Conservation (phyloP, 2,329 filamentous ascomycete genomes). For the Ophiocordyceps australis region DNA sequence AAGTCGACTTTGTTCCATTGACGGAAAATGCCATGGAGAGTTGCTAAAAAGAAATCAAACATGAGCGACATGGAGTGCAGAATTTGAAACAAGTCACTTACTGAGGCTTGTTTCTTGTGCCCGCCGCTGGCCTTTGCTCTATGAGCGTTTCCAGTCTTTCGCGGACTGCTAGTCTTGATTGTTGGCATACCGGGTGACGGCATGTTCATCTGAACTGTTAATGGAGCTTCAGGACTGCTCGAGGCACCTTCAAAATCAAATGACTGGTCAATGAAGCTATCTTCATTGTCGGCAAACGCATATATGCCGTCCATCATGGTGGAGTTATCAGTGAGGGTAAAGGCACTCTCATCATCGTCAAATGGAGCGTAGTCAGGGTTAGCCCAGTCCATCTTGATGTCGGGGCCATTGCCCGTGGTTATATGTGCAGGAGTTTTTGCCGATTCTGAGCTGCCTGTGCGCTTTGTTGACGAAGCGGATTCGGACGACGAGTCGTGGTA, state of each 20-base stretch:
- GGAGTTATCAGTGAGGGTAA: constrained; percentile 12
- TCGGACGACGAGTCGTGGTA: constrained; percentile 33
- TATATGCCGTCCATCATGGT: constrained; percentile 12
- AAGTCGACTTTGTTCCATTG: constrained; percentile 27
- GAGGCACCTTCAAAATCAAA: constrained; percentile 42
- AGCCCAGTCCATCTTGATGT: constrained; percentile 25
- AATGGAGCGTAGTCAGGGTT: constrained; percentile 13
- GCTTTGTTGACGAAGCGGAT: constrained; percentile 28
- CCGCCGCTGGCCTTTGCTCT: constrained; percentile 8
- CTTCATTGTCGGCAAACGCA: constrained; percentile 14
- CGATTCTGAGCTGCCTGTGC: constrained; percentile 25
- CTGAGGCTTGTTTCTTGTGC: constrained; percentile 22
- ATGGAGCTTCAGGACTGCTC: constrained; percentile 30
- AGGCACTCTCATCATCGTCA: constrained; percentile 18
- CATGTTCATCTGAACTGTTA: constrained; percentile 11
- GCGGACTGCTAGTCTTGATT: constrained; percentile 15
- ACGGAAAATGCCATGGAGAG: constrained; percentile 30
- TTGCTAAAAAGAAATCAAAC: constrained; percentile 26
- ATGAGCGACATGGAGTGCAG: constrained; percentile 7
- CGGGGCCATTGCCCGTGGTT: constrained; percentile 22
- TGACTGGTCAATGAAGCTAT: constrained; percentile 26
- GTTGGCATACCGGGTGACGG: constrained; percentile 23
- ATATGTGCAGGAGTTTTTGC: constrained; percentile 23
- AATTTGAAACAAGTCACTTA: constrained; percentile 10
- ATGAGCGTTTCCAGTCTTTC: constrained; percentile 7